Conservation (phyloP, 1,284 basidiomycete species). For the Hymenochaete sp. region DNA sequence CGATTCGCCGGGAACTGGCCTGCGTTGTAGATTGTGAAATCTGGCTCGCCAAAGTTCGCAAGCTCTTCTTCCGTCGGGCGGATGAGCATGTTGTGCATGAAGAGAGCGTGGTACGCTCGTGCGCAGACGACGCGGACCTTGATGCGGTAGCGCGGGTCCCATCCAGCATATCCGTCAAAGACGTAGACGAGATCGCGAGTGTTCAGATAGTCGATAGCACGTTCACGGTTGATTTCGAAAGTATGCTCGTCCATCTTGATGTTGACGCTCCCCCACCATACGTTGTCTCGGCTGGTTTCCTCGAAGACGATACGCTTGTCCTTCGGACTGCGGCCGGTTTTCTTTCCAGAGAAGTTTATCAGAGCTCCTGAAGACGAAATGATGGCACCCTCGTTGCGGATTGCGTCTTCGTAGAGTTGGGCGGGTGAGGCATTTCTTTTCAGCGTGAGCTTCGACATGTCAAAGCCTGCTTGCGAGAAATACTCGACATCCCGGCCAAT, state of each 20-base stretch:
- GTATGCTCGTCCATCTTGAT: constrained; percentile 99
- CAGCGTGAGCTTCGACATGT: constrained; percentile 84
- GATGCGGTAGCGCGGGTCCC: constrained; percentile 99
- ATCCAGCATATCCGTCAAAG: constrained; percentile 96
- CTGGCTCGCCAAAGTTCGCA: constrained; percentile 92
- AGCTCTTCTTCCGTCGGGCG: constrained; percentile 94
- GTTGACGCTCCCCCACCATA: constrained; percentile 99
- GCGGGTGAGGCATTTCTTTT: constrained; percentile 96
- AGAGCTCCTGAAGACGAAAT: constrained; percentile 93
- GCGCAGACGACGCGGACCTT: constrained; percentile 99
- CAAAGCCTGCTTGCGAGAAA: constrained; percentile 99
- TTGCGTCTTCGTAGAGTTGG: constrained; percentile 95
- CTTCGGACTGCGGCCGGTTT: constrained; percentile 96
- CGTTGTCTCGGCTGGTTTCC: constrained; percentile 93
- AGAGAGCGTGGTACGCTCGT: constrained; percentile 97
- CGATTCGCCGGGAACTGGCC: constrained; percentile 99
- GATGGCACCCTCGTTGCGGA: constrained; percentile 96
- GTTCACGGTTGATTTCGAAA: constrained; percentile 99
- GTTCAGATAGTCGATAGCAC: constrained; percentile 99
- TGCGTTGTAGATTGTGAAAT: constrained; percentile 99
- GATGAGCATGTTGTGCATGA: constrained; percentile 99
- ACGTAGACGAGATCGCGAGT: constrained; percentile 99
- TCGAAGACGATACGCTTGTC: constrained; percentile 99
- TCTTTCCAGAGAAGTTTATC: constrained; percentile 99
- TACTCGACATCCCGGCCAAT: constrained; percentile 91